A percentile compares a stretch with the other conserved stretches of the same genome.
Conservation (phyloP, 106 monocot genomes). For the Acorus gramineus region DNA sequence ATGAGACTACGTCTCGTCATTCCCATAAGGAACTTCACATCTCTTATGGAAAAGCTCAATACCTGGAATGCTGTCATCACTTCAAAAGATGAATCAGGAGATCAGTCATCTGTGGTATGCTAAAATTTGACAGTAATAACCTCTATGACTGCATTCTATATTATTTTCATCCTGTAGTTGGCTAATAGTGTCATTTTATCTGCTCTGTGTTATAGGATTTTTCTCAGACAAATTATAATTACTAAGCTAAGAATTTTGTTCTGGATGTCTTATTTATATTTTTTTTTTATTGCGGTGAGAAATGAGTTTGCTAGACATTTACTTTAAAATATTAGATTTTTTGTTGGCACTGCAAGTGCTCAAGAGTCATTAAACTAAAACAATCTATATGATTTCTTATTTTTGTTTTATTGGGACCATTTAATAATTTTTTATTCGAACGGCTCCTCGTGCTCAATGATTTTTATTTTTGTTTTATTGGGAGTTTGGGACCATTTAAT, state of each 20-base stretch:
- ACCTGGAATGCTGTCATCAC: conserved; percentile 52
- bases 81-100: conserved; percentile 59
- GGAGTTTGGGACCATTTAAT: neutral
- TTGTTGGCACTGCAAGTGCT: no score
- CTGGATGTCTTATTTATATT: no score
- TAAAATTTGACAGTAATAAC: neutral
- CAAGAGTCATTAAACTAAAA: no score
- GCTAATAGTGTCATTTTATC: no score
- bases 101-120: conserved; percentile 62
- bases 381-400: neutral
- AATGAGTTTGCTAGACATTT: no score
- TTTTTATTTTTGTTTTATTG: neutral
- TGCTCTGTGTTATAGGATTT: no score
- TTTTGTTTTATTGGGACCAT: neutral
- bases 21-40: conserved; percentile 36
- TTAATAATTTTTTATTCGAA: neutral
- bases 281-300: no score
- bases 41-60: conserved; percentile 52
- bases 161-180: no score
- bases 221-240: no score
- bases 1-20: conserved; percentile 69
- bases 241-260: no score
- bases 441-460: neutral
- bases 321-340: no score
- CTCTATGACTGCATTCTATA: no score